Evolutionary conservation across 805 yeast species (phyloP), one percentile per base, ranked within the genome.

Genomic region (Tetrapisispora namnaoensis): DNA sequence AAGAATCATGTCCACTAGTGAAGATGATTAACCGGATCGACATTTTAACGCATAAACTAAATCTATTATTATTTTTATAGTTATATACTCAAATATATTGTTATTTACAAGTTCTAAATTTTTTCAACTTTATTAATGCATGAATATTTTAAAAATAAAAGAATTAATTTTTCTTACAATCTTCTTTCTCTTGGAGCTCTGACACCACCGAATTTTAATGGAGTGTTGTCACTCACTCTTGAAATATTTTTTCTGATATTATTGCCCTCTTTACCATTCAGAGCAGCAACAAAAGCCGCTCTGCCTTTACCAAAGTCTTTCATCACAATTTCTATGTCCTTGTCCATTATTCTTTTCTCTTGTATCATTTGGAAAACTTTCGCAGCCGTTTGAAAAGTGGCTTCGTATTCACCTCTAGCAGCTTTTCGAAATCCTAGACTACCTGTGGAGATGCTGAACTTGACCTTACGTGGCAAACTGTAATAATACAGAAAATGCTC

Each of bases 371-470:
- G 75, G 67, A 91, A 88, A 69, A 86, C 73, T 53, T 77, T 78
- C 4, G 89, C 72, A 16, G 89, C 72, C 10, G 91, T 83, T 65
- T 89, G 96, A 72, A 83, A 90, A 14, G 84, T 84, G 1, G 96
- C 96, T 68, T 91, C 99, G 61, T 86, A 87, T 66, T 88, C 95
- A 44, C 95, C 87, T 68, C 96, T 80, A 49, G 88, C 88, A 17
- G 93, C 79, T 60, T 89, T 88, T 60, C 88, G 78, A 73, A 89
- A 91, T 3, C 98, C 99, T 46, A 88, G 72, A 62, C 78, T 79
- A 46, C 99, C 99, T 0, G 96, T 83, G 8, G 87, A 77, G 45
- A 86, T 70, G 21, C 83, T 78, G 42, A 83, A 63, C 54, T 78
- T 75, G 28, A 83, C 81, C 53, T 79, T 83, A 67, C 90, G 91